Base-by-base conservation (phyloP, 352 stramenopile genomes). In the Globisporangium barbulae region DNA sequence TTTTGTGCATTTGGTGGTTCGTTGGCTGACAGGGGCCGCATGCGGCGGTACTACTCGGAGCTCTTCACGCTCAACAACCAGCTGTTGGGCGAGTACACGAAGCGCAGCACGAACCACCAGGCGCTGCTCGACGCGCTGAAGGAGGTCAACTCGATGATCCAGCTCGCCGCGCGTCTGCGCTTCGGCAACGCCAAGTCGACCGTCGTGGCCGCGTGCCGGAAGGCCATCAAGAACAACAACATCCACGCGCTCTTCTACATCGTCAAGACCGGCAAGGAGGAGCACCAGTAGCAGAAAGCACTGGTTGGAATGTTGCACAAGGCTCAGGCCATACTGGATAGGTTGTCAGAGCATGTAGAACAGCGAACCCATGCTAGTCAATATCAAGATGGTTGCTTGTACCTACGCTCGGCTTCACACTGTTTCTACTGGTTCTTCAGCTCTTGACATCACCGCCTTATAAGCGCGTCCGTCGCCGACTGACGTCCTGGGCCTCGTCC, bases 101-200 rank as follows among this genome's bases (percentile, higher is more conserved):
- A 98, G 73, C 83, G 93, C 52, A 93, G 83, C 53, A 97, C 85
- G 5, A 98, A 97, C 65, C 91, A 98, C 61, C 73, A 96, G 54
- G 88, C 83, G 31, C 76, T 98, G 44, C 69, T 98, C n/a, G 84
- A 90, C 31, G 79, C 86, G 37, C 75, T 98, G 3, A 97, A 97
- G 57, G 83, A 97, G 22, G 89, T 98, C 12, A 98, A 98, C 67
- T 81, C 76, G 52, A 96, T 94, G 79, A 97, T 98, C 53, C 90
- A 98, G 72, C 76, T 94, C 28, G 91, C 91, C 4, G 84, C 91
- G 13, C 82, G 87, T 4, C 74, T 98, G 35, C 89, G 92, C 50
- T 90, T 96, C 49, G 92, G 88, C 33, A 84, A 83, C 33, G 78
- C 88, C 22, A 97, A 97, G 75, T 81, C 84, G 30, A 86, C 75